Evolutionary conservation across 139 green algal species (phyloP).

Genomic region (Zygnema circumcarinatum): DNA sequence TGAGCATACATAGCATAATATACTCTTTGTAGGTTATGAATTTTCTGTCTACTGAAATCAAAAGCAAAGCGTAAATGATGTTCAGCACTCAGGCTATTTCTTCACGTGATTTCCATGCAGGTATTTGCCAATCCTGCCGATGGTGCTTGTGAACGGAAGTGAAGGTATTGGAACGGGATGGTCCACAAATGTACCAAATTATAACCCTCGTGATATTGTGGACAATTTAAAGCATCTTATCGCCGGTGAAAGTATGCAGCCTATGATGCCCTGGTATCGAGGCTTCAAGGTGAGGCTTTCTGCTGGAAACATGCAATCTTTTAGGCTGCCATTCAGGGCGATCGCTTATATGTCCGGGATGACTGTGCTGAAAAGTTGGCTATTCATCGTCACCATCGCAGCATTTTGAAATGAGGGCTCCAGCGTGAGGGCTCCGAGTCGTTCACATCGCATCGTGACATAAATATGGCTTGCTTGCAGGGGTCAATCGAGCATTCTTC

Average conservation of each 20-base stretch:
- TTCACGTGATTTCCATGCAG: constrained; percentile 31
- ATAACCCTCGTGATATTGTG: constrained; percentile 91
- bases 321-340: neutral
- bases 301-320: neutral
- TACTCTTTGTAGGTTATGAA: too few species aligned
- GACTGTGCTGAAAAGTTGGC: too few species aligned
- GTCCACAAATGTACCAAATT: constrained; percentile 97
- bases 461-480: constrained; percentile 53
- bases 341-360: too few species aligned
- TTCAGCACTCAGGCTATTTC: neutral
- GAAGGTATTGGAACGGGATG: constrained; percentile 99
- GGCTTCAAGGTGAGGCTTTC: constrained; percentile 69
- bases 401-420: too few species aligned
- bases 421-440: too few species aligned
- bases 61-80: too few species aligned
- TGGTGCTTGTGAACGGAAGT: constrained; percentile 95
- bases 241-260: constrained; percentile 71
- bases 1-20: too few species aligned
- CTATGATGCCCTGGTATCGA: constrained; percentile 93
- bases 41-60: too few species aligned
- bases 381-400: too few species aligned
- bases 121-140: constrained; percentile 64
- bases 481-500: constrained; percentile 60
- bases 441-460: too few species aligned
- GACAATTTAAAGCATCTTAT: constrained; percentile 89